Evolutionary conservation across 1,284 basidiomycete genomes (phyloP).

Genomic region (Cronartium quercuum): DNA sequence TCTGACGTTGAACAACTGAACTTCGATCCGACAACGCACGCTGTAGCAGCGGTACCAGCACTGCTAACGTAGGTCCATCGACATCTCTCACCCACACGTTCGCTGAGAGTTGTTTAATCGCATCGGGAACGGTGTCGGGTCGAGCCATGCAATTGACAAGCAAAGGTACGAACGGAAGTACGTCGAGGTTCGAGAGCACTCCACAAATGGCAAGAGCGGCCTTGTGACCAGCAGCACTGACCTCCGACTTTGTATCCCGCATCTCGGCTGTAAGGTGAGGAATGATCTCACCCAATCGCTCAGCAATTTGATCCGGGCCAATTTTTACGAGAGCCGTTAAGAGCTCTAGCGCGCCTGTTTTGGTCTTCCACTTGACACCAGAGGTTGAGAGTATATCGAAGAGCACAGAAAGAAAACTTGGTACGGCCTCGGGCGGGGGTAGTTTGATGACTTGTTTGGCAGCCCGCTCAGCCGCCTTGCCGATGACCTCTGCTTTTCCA

Average conservation of each 20-base stretch:
- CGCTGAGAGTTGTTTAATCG: conserved; percentile 89
- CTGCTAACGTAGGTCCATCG: conserved; percentile 88
- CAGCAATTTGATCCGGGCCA: conserved; percentile 69
- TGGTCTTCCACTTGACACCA: conserved; percentile 83
- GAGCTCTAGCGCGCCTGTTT: conserved; percentile 81
- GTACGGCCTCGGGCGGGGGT: conserved; percentile 72
- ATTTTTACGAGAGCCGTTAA: conserved; percentile 44
- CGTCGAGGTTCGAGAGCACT: conserved; percentile 89
- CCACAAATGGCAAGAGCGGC: conserved; percentile 86
- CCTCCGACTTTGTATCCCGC: conserved; percentile 97
- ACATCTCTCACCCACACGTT: conserved; percentile 98
- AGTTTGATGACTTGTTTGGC: conserved; percentile 77
- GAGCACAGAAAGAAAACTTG: conserved; percentile 64
- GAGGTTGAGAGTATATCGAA: conserved; percentile 65
- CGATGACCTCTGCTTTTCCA: conserved; percentile 64
- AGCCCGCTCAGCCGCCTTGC: conserved; percentile 71
- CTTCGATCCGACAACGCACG: conserved; percentile 93
- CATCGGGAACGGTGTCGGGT: conserved; percentile 72
- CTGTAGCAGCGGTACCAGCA: conserved; percentile 84
- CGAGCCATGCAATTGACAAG: conserved; percentile 84
- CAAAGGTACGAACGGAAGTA: conserved; percentile 78
- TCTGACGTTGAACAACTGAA: conserved; percentile 65
- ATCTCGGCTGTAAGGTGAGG: conserved; percentile 84
- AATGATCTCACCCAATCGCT: conserved; percentile 72
- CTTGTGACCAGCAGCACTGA: conserved; percentile 80